A percentile compares a stretch with the other conserved stretches of the same genome.
These are phyloP conservation scores for Ettlia oleoabundans DNA, from an alignment of 139 green algal species.

Conservation along the genomic window DNA sequence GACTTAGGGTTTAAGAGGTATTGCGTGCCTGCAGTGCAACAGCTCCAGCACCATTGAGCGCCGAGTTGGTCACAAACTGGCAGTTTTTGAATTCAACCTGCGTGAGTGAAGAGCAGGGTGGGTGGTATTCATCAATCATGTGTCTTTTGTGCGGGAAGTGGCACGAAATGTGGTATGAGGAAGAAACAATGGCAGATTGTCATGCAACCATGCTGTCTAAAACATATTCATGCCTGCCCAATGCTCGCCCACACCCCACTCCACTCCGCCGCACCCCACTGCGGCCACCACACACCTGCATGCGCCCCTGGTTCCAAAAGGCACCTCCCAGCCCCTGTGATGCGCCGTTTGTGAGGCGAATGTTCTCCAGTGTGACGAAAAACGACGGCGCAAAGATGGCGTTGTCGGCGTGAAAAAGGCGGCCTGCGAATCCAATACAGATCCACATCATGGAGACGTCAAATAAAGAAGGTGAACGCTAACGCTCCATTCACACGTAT, in stretches of 20 bases:
- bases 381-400: constrained; percentile 29
- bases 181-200: neutral
- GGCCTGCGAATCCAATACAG: neutral
- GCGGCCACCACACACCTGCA: constrained; percentile 17
- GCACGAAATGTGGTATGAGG: neutral
- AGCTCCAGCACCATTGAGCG: constrained; percentile 25
- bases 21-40: neutral
- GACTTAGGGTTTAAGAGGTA: neutral
- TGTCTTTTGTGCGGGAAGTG: neutral
- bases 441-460: neutral
- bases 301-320: constrained; percentile 39
- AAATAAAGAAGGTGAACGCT: neutral
- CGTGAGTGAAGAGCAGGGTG: neutral
- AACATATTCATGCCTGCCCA: neutral
- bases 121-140: neutral
- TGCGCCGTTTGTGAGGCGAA: constrained; percentile 34
- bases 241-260: neutral
- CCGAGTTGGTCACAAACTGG: constrained; percentile 47
- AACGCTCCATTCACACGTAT: too few species aligned
- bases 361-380: constrained; percentile 42
- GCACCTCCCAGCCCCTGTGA: constrained; percentile 27
- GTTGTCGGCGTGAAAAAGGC: constrained; percentile 48
- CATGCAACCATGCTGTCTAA: neutral
- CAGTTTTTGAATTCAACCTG: constrained; percentile 46
- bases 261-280: neutral